Percentiles rank a stretch among this genome's conserved stretches.
Conservation (phyloP, 1,284 basidiomycete genomes). For the Fomitiporia mediterranea region DNA sequence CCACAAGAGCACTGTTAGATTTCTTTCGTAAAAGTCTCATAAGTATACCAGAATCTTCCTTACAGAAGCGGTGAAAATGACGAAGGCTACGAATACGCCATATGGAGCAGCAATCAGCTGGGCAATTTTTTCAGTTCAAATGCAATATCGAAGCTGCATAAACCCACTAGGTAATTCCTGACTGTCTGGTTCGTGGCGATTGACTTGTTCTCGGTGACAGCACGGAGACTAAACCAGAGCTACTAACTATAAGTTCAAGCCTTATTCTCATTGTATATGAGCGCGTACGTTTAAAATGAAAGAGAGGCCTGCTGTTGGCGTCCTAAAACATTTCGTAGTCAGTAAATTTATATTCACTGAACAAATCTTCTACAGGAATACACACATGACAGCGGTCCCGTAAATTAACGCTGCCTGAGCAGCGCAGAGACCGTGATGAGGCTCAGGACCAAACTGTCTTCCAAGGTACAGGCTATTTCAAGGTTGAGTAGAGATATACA, state of each 20-base stretch:
- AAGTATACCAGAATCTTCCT: no score
- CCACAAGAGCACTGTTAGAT: no score
- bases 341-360: background rate
- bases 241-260: background rate
- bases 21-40: no score
- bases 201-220: background rate
- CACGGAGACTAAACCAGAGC: constrained; percentile 13
- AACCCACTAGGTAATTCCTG: constrained; percentile 1
- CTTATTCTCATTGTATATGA: background rate
- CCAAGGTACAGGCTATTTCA: constrained; percentile 16
- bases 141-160: no score
- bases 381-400: constrained; percentile 16
- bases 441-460: constrained; percentile 15
- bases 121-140: no score
- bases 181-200: background rate
- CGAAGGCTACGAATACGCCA: constrained; percentile 5
- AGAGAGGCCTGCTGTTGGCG: constrained; percentile 15
- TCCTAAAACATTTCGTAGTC: background rate
- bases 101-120: constrained; percentile 15
- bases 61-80: constrained; percentile 10
- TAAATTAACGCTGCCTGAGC: constrained; percentile 16
- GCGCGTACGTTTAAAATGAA: constrained; percentile 13
- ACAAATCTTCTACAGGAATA: background rate
- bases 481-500: no score
- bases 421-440: constrained; percentile 1